Evolutionary conservation across 2,329 filamentous ascomycete species (phyloP), one percentile per base, ranked within the genome.

Genomic region (Pseudogymnoascus sp.): DNA sequence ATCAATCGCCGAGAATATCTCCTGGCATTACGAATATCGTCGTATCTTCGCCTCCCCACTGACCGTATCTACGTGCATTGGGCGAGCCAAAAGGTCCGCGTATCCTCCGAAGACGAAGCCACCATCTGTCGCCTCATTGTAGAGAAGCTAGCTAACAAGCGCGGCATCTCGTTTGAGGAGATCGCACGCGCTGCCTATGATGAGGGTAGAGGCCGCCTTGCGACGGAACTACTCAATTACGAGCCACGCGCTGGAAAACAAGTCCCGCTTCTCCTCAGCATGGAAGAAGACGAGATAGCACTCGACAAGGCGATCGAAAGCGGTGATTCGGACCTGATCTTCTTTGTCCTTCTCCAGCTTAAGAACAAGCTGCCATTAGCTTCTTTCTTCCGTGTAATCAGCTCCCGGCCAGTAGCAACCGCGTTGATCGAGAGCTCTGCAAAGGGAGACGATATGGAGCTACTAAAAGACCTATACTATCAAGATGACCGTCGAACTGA

Each of bases 251-350:
- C 92, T 2, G 94, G 93, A n/a, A 91, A 93, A 67, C 94, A 99
- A 75, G 94, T 99, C 0, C 94, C 94, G 0, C 82, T 99, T 2
- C 83, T 99, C 2, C 80, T 99, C 42, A 92, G 84, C 73, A 97
- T 97, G 90, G 92, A 96, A 69, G 92, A 99, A 74, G 93, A 97
- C 67, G 91, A 92, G 67, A 86, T 97, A 41, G 94, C 94, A 0
- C 83, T 99, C 0, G 93, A 97, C 78, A 99, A 97, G 75, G 93
- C 94, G 8, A 91, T 97, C 64, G 92, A 97, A 73, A 96, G 91
- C 64, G 93, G 93, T 16, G 94, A 99, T 71, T 93, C 92, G 0
- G 94, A 99, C 68, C 82, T 99, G 2, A 85, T 96, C n/a, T 88
- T 91, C 69, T 92, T 88, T 71, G 94, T 99, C 4, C 82, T 99